Conservation (phyloP, 225 moss, liverwort and hornwort species). For the Thuidium tamariscinum region DNA sequence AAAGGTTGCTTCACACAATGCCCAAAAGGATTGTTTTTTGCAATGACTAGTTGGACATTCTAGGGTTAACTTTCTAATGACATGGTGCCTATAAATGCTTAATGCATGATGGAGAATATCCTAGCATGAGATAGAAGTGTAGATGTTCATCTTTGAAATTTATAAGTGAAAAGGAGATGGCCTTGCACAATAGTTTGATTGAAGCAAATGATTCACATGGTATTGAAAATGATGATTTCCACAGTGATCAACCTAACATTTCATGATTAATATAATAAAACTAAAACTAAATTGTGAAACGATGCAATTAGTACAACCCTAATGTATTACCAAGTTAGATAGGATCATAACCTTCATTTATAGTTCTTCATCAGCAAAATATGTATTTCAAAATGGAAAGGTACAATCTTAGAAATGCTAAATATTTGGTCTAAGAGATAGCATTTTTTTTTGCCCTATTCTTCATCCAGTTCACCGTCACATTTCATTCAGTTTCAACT, state of each 20-base stretch:
- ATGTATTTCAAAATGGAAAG: not conserved
- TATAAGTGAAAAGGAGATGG: not conserved
- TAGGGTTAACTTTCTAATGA: too few species aligned
- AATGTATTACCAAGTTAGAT: not conserved
- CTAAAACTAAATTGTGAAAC: rapidly evolving
- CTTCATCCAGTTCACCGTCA: not conserved
- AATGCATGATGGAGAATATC: too few species aligned
- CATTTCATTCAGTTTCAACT: not conserved
- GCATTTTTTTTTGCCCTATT: not conserved
- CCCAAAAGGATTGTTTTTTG: too few species aligned
- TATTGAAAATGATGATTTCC: rapidly evolving
- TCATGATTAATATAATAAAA: rapidly evolving
- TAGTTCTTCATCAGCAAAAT: not conserved
- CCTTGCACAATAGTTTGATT: not conserved
- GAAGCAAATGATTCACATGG: rapidly evolving
- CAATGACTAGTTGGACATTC: too few species aligned
- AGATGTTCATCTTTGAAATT: not conserved
- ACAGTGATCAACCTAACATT: rapidly evolving
- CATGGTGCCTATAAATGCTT: too few species aligned
- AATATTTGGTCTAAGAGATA: not conserved
- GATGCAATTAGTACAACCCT: rapidly evolving
- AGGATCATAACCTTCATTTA: not conserved
- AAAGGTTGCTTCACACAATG: too few species aligned
- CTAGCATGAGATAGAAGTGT: too few species aligned
- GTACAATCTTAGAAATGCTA: not conserved